Evolutionary conservation across 768 basidiomycete species (phyloP).

Genomic region (Agrocybe pediades): DNA sequence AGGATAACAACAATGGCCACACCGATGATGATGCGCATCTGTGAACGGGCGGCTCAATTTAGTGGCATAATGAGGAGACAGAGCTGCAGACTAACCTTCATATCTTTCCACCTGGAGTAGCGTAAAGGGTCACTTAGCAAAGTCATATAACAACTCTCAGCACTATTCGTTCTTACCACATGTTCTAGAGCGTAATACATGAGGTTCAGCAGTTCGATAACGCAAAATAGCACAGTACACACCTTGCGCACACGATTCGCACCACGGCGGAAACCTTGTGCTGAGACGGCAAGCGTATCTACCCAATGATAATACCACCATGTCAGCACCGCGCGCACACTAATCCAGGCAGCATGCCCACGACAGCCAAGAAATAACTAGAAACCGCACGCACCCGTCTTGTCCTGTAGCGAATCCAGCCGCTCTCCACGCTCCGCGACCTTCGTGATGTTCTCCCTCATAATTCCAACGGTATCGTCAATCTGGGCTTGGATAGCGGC

Average conservation of each 20-base stretch:
- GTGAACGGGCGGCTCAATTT: too few relatives aligned
- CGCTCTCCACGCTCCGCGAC: conserved; percentile 95
- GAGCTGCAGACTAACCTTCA: conserved; percentile 64
- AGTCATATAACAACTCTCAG: neutral
- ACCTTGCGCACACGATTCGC: conserved; percentile 98
- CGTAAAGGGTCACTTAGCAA: conserved; percentile 5
- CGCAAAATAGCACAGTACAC: conserved; percentile 26
- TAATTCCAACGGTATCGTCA: conserved; percentile 95
- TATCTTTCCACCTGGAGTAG: conserved; percentile 87
- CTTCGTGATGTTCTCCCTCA: conserved; percentile 97
- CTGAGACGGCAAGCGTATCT: conserved; percentile 97
- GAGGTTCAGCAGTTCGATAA: conserved; percentile 5
- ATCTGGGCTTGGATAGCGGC: conserved; percentile 97
- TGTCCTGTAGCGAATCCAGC: conserved; percentile 93
- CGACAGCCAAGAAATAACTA: neutral
- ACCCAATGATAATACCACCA: neutral
- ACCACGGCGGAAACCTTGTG: conserved; percentile 98
- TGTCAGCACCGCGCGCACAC: neutral
- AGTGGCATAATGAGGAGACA: neutral
- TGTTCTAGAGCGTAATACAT: conserved; percentile 56
- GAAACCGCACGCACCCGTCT: conserved; percentile 77
- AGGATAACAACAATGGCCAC: conserved; percentile 88
- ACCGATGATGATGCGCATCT: conserved; percentile 98
- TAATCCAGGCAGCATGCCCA: neutral
- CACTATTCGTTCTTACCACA: conserved; percentile 67